Conservation (phyloP, 2,329 filamentous ascomycete species). For the Verticillium nonalfalfae region DNA sequence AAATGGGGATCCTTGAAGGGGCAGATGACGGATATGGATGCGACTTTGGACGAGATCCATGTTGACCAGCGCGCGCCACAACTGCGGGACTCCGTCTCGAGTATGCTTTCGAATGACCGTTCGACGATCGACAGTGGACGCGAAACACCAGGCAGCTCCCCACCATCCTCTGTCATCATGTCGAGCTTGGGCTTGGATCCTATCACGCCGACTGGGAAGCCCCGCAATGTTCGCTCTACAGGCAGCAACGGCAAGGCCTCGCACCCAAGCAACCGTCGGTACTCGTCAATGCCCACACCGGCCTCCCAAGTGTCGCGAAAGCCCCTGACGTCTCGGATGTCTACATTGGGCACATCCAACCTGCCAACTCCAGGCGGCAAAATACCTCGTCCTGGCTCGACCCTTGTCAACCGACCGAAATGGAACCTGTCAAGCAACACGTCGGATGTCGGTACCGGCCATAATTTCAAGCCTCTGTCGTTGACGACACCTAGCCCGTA, state of each 20-base stretch:
- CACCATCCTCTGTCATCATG: slow-evolving; percentile 57
- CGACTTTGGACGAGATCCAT: slow-evolving; percentile 66
- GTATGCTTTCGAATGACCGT: slow-evolving; percentile 77
- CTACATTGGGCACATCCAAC: slow-evolving; percentile 41
- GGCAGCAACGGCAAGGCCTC: slow-evolving; percentile 39
- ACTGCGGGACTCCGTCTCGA: slow-evolving; percentile 87
- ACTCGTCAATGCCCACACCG: slow-evolving; percentile 41
- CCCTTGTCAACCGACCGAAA: slow-evolving; percentile 53
- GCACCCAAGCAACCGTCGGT: slow-evolving; percentile 37
- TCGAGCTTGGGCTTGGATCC: slow-evolving; percentile 44
- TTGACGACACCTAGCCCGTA: slow-evolving; percentile 55
- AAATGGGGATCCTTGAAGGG: slow-evolving; percentile 72
- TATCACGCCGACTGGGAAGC: slow-evolving; percentile 34
- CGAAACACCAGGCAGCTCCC: slow-evolving; percentile 65
- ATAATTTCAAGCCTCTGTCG: slow-evolving; percentile 59
- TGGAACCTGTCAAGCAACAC: slow-evolving; percentile 68
- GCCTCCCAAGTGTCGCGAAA: slow-evolving; percentile 33
- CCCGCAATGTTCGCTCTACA: slow-evolving; percentile 39
- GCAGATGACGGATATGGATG: slow-evolving; percentile 72
- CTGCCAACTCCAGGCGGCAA: slow-evolving; percentile 33
- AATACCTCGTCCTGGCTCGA: slow-evolving; percentile 37
- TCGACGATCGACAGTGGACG: slow-evolving; percentile 63
- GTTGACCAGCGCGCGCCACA: slow-evolving; percentile 60
- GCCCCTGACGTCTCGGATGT: slow-evolving; percentile 34
- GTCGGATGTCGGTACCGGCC: slow-evolving; percentile 56